Evolutionary conservation across 1,139 yeast species (phyloP).

Genomic region (Saccharomyces hybrid): DNA sequence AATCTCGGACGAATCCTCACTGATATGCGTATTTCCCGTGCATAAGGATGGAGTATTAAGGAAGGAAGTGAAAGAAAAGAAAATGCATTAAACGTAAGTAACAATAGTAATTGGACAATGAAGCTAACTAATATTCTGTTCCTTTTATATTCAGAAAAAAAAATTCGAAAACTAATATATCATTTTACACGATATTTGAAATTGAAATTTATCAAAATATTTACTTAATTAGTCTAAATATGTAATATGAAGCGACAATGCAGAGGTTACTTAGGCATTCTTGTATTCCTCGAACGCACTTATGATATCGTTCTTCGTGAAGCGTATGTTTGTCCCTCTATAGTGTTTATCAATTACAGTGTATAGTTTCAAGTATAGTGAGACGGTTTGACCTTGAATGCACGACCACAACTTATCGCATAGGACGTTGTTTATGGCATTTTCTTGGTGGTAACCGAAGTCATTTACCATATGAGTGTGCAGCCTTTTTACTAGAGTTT

Average conservation of each 20-base stretch:
- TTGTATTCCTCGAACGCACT: constrained; percentile 36
- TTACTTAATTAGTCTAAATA: background rate
- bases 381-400: constrained; percentile 44
- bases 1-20: constrained; percentile 99
- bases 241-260: background rate
- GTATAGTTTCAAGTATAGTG: constrained; percentile 36
- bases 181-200: background rate
- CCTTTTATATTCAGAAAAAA: background rate
- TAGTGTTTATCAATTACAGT: constrained; percentile 40
- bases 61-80: background rate
- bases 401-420: constrained; percentile 47
- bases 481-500: constrained; percentile 48
- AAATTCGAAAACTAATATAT: background rate
- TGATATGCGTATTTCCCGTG: constrained; percentile 99
- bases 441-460: constrained; percentile 39
- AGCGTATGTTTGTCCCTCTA: constrained; percentile 36
- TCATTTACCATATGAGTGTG: constrained; percentile 54
- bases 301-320: constrained; percentile 39
- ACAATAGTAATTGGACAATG: background rate
- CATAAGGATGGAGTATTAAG: constrained; percentile 68
- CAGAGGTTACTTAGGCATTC: background rate
- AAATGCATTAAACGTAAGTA: background rate
- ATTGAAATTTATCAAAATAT: background rate
- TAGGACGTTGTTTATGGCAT: constrained; percentile 28
- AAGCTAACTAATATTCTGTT: background rate